Evolutionary conservation across 441 rosid species (phyloP), one percentile per base, ranked within the genome.

Genomic region (Populus hybrid): DNA sequence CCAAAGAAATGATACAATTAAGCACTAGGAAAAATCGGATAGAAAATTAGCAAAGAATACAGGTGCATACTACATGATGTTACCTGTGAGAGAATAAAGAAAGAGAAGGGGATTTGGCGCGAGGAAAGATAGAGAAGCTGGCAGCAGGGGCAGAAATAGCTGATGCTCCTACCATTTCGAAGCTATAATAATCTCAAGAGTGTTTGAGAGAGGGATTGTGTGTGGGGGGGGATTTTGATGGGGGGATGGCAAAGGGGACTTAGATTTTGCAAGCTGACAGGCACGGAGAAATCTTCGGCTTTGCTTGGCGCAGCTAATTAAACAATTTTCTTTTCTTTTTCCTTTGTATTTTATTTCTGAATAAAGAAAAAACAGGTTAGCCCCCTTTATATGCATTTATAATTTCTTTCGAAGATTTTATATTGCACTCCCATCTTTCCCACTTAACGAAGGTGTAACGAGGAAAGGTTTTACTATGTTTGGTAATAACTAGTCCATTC

Each of bases 121-220:
- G 79, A 80, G 82, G 79, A 74, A 83, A 78, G 65, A 84, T 70
- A 35, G 83, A 82, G 64, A 85, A 79, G 80, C 82, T 76, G 1
- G 81, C 59, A 50, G 81, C 64, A 64, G 90, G 77, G 68, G 91
- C 77, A 70, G 92, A 82, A 76, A 88, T 78, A 76, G 92, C 83
- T 14, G 89, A 79, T 19, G 89, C 86, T 68, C 79, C 89, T 70
- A 81, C 92, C 97, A 91, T 91, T 75, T 75, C 4, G 64, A 71
- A 40, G 77, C 71, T 42, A 65, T 21, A 70, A 23, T 40, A 12
- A 26, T 26, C 28, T 66, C 8, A 11, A 10, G 69, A 66, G 28
- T 26, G 24, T 26, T 26, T 26, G 12, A 7, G 3, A n/a, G 26
- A 24, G 24, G 14, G 24, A 26, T 26, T 26, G 28, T 26, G 28